phyloP scores from a whole-genome alignment of 352 stramenopile genomes.

The Pythium sp. region DNA sequence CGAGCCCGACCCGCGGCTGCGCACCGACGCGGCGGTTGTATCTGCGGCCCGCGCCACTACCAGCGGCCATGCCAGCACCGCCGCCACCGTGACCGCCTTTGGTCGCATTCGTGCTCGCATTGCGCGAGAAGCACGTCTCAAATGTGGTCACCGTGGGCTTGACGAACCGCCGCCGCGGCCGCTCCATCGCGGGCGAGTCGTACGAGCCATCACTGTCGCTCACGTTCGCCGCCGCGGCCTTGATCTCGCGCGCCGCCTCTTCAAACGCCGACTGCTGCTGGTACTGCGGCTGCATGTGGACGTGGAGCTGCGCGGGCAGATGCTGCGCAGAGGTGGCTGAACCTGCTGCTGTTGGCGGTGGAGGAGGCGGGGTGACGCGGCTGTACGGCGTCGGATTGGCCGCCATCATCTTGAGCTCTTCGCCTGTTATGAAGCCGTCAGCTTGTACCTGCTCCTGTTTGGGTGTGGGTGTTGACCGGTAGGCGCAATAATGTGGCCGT shows the following conservation, averaged over 20 bases:
- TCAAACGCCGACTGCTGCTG: neutral
- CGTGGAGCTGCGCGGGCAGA: neutral
- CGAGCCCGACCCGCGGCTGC: slow-evolving; percentile 13
- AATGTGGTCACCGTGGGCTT: slow-evolving; percentile 45
- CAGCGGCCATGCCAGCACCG: neutral
- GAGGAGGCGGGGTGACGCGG: neutral
- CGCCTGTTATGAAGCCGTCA: neutral
- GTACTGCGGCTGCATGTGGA: neutral
- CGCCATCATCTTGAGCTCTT: neutral
- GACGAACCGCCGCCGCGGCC: slow-evolving; percentile 43
- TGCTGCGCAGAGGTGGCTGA: neutral
- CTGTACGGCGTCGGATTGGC: neutral
- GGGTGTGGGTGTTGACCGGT: neutral
- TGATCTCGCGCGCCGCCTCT: neutral
- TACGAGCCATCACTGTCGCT: neutral
- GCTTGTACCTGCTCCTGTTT: neutral
- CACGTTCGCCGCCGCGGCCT: neutral
- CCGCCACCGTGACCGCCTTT: neutral
- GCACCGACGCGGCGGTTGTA: slow-evolving; percentile 6
- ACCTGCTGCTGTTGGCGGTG: neutral
- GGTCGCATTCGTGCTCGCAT: slow-evolving; percentile 5
- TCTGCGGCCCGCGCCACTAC: neutral
- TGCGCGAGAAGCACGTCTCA: slow-evolving; percentile 45
- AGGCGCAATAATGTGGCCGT: neutral
- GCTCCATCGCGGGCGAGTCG: slow-evolving; percentile 1